Conservation (phyloP, 2,329 filamentous ascomycete species). For the Thielaviopsis punctulata region DNA sequence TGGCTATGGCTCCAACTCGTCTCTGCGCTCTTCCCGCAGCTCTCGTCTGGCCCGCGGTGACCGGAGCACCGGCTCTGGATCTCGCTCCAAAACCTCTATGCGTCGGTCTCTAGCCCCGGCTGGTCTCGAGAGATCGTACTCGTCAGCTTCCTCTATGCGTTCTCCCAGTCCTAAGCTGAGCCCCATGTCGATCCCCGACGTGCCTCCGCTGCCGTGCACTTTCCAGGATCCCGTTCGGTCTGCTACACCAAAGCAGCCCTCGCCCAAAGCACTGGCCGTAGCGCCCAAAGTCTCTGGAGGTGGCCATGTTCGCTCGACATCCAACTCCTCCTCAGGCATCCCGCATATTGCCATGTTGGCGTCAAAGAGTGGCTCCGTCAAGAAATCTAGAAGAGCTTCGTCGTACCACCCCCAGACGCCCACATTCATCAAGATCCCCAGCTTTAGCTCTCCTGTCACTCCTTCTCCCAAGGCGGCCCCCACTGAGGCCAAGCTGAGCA, state of each 20-base stretch:
- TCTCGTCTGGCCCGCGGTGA: conserved; percentile 18
- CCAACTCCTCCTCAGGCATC: neutral
- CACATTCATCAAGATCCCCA: conserved; percentile 1
- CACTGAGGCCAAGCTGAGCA: conserved; percentile 18
- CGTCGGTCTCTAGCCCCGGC: neutral
- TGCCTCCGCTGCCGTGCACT: neutral
- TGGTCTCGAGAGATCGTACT: conserved; percentile 7
- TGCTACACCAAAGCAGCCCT: neutral
- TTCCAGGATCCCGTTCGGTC: neutral
- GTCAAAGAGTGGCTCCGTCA: neutral
- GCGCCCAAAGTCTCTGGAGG: neutral
- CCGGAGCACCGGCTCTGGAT: conserved; percentile 13
- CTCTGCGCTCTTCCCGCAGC: conserved; percentile 33
- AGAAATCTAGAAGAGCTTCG: neutral
- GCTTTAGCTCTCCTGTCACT: neutral
- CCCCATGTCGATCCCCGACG: conserved; percentile 5
- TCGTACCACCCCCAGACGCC: conserved; percentile 6
- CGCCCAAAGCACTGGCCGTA: neutral
- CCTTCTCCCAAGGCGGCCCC: neutral
- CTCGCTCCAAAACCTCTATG: neutral
- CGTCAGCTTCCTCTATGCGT: neutral
- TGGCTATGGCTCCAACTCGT: conserved; percentile 43
- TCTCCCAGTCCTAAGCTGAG: conserved; percentile 1
- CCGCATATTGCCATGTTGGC: conserved; percentile 5
- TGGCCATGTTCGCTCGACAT: conserved; percentile 3